These are phyloP conservation scores for Microbotryomycetes sp. DNA, from an alignment of 1,284 basidiomycete genomes.

Conservation along the genomic window DNA sequence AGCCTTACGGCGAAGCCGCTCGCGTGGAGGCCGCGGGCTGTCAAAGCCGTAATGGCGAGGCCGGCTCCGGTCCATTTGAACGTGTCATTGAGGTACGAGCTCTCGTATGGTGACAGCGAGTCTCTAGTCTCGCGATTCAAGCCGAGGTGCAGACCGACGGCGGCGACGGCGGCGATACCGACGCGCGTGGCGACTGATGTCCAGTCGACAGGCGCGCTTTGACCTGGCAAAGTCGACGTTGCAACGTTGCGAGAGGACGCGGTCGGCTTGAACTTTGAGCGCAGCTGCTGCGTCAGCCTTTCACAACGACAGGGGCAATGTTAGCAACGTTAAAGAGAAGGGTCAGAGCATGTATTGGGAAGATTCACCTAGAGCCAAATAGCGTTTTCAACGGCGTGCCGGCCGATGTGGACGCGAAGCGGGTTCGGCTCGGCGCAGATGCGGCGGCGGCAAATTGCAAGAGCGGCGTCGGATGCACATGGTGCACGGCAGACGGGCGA, in stretches of 20 bases:
- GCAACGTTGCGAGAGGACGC: not conserved
- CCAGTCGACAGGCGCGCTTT: conserved; percentile 3
- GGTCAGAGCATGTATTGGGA: too few relatives aligned
- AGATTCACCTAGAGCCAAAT: too few relatives aligned
- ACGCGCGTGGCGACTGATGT: conserved; percentile 15
- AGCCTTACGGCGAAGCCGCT: conserved; percentile 66
- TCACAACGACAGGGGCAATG: not conserved
- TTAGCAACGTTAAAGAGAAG: too few relatives aligned
- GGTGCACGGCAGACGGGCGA: not conserved
- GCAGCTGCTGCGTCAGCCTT: not conserved
- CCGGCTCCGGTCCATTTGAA: conserved; percentile 82
- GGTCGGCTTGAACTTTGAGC: too few relatives aligned
- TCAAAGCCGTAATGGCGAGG: conserved; percentile 60
- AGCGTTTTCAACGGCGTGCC: too few relatives aligned
- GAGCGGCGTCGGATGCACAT: not conserved
- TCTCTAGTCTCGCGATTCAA: conserved; percentile 69
- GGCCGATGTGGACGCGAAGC: too few relatives aligned
- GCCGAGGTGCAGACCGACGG: conserved; percentile 54
- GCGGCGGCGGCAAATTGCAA: not conserved
- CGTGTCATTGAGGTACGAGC: conserved; percentile 65
- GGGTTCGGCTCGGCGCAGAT: not conserved
- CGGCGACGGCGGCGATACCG: conserved; percentile 25
- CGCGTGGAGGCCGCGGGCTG: conserved; percentile 68
- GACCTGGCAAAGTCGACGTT: not conserved
- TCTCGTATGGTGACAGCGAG: conserved; percentile 54